A percentile compares a stretch with the other conserved stretches of the same genome.
These are phyloP conservation scores for Ambrosia artemisiifolia DNA, from an alignment of 129 eudicot genomes.

Conservation along the genomic window DNA sequence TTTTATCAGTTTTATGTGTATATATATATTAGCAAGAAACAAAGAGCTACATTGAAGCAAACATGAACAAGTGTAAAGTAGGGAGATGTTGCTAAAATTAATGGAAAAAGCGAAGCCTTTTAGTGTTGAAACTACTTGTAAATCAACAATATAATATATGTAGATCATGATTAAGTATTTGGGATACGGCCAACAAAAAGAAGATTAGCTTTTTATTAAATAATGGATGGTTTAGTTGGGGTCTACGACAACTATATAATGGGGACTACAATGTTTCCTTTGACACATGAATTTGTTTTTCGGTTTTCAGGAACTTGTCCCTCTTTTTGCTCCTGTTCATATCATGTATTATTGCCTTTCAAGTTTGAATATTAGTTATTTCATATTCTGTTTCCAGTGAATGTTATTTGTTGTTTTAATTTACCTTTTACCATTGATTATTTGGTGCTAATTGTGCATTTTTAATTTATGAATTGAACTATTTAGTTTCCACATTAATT, in stretches of 20 bases:
- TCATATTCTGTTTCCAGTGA: neutral
- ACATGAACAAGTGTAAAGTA: slow-evolving; percentile 22
- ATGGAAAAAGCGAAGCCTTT: neutral
- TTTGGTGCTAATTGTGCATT: too few relatives aligned
- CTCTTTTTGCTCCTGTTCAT: neutral
- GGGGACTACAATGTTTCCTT: slow-evolving; percentile 31
- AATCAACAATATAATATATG: neutral
- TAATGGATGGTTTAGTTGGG: slow-evolving; percentile 20
- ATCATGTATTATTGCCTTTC: neutral
- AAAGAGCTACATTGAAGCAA: neutral
- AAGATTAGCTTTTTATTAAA: slow-evolving; percentile 4
- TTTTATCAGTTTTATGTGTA: neutral
- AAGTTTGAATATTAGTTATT: neutral
- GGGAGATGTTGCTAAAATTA: slow-evolving; percentile 5
- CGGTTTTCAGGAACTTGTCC: slow-evolving; percentile 15
- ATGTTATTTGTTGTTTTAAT: neutral
- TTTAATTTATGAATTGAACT: too few relatives aligned
- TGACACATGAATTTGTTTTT: slow-evolving; percentile 11
- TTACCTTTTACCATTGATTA: neutral
- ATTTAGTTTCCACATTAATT: too few relatives aligned
- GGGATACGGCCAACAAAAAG: neutral
- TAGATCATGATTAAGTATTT: neutral
- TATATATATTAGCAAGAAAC: neutral
- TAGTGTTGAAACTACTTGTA: neutral
- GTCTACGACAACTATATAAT: slow-evolving; percentile 19